Evolutionary conservation across 106 monocot genomes (phyloP).

Genomic region (Posidonia australis): DNA sequence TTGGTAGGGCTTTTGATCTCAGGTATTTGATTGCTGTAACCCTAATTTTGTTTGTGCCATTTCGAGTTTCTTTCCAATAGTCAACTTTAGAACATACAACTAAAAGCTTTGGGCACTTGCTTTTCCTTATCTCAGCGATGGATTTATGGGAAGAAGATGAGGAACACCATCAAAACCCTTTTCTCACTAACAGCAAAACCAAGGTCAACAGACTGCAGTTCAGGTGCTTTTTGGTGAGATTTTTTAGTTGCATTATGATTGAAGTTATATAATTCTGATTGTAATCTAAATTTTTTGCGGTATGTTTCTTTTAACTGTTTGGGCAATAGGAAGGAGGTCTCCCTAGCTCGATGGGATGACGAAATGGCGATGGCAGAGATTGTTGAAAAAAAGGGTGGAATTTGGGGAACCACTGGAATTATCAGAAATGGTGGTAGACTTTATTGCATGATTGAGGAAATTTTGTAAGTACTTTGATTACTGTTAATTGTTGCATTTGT

Average conservation of each 20-base stretch:
- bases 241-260: neutral
- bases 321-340: constrained; percentile 44
- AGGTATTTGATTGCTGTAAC: too few relatives aligned
- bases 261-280: neutral
- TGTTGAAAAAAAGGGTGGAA: constrained; percentile 63
- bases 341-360: constrained; percentile 58
- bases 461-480: constrained; percentile 27
- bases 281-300: neutral
- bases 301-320: constrained; percentile 2
- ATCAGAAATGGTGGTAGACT: constrained; percentile 56
- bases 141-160: constrained; percentile 25
- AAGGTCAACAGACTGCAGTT: constrained; percentile 34
- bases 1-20: too few relatives aligned
- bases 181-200: constrained; percentile 16
- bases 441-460: constrained; percentile 82
- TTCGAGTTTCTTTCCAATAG: too few relatives aligned
- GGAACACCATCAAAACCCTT: constrained; percentile 56
- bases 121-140: too few relatives aligned
- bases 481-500: neutral
- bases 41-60: too few relatives aligned
- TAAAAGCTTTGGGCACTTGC: too few relatives aligned
- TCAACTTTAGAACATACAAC: too few relatives aligned
- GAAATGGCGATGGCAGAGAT: constrained; percentile 57
- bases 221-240: constrained; percentile 27
- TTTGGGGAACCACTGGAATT: constrained; percentile 72